Base-by-base conservation (phyloP, 345 rosid species). In the Rhodamnia rubescens region DNA sequence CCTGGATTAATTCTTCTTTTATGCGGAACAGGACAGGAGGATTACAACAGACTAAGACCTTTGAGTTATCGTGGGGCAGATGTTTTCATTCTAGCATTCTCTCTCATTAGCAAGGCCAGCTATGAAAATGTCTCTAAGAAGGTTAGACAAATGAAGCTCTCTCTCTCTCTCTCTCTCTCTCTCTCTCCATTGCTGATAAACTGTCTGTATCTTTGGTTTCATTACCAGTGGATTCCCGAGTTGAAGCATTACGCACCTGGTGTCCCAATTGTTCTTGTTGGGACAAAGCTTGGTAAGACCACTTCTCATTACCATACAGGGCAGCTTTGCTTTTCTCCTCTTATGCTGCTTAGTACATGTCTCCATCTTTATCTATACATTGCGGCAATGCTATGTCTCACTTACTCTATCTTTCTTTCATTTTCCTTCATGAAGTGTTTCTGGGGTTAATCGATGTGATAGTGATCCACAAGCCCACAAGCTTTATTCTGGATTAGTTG, bases 101-200 rank as follows among this genome's bases (percentile, higher is more conserved):
- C 99, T 86, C 95, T 97, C 82, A 96, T 97, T 89, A 97, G 98
- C 95, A 97, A 96, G 91, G 99, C 99, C 86, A 97, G 99, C 91
- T 96, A 96, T 88, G 99, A 97, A 90, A 97, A 97, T 86, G 95
- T 96, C 57, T 92, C 98, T 86, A 97, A 97, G 89, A 97, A 97
- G 98, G 99, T 95, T 10, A 44, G 53, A 52, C 84, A 58, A 83
- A 64, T 53, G 74, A 42, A 8, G 44, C 7, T 84, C 44, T 50
- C 88, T 52, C 55, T 40, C 42, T 50, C 13, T 57, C 36, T 24
- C 59, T 18, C 61, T 36, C 44, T 84, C 59, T 58, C 75, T 44
- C 59, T 32, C 42, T 29, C 47, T 53, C 44, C 27, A n/a, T 32
- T 26, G 50, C 59, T 22, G 53, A 82, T 5, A 32, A 18, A 69